phyloP scores from a whole-genome alignment of 345 rosid genomes.

The Citrus australasica region DNA sequence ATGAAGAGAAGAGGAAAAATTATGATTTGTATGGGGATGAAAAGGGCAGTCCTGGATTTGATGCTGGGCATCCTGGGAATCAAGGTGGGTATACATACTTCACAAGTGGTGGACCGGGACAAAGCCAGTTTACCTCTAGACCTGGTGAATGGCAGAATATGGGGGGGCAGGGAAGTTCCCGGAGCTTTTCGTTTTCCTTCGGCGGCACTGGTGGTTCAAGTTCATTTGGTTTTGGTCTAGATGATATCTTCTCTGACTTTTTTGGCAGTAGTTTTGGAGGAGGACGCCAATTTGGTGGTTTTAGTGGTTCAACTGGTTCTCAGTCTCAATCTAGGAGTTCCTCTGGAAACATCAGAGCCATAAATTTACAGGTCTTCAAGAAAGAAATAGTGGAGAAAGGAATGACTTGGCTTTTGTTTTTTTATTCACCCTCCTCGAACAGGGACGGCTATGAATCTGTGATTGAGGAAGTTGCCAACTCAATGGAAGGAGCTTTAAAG shows the following conservation, averaged over 20 bases:
- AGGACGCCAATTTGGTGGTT: conserved; percentile 50
- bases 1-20: conserved; percentile 83
- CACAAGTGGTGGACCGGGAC: conserved; percentile 60
- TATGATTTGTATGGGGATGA: conserved; percentile 90
- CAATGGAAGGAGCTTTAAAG: conserved; percentile 80
- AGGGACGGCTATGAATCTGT: conserved; percentile 52
- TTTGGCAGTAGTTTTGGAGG: conserved; percentile 46
- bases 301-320: conserved; percentile 49
- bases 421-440: conserved; percentile 47
- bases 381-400: conserved; percentile 70
- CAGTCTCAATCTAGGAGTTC: conserved; percentile 44
- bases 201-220: conserved; percentile 52
- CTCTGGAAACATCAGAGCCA: conserved; percentile 36
- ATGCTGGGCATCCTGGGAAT: conserved; percentile 58
- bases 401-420: conserved; percentile 86
- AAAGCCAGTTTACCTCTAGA: conserved; percentile 47
- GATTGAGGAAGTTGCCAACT: conserved; percentile 55
- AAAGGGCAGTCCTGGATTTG: conserved; percentile 80
- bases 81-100: conserved; percentile 53
- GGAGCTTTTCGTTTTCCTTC: conserved; percentile 66
- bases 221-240: conserved; percentile 61
- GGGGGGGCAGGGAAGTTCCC: conserved; percentile 71
- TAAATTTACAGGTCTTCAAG: conserved; percentile 52
- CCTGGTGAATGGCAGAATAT: conserved; percentile 70
- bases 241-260: conserved; percentile 60